Percentiles rank a stretch among this genome's conserved stretches.
phyloP scores from a whole-genome alignment of 805 yeast species.

The Candida pini region DNA sequence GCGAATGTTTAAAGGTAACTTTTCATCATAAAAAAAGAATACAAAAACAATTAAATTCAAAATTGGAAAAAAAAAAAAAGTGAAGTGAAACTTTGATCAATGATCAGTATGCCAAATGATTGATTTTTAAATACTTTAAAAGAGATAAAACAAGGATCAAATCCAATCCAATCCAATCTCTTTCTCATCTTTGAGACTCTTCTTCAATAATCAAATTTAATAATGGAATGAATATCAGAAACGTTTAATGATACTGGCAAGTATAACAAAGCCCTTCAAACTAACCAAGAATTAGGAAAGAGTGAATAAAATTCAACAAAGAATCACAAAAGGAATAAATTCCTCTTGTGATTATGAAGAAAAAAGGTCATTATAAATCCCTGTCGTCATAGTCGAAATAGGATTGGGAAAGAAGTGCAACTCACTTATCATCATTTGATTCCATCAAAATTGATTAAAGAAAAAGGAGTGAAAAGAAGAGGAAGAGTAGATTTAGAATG shows the following conservation, averaged over 20 bases:
- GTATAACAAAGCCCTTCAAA: slow-evolving; percentile 57
- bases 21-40: slow-evolving; percentile 54
- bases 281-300: slow-evolving; percentile 28
- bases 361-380: slow-evolving; percentile 55
- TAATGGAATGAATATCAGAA: slow-evolving; percentile 53
- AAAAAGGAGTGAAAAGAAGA: too few relatives aligned
- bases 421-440: slow-evolving; percentile 34
- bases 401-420: slow-evolving; percentile 84
- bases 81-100: slow-evolving; percentile 2
- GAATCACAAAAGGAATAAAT: too few relatives aligned
- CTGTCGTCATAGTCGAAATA: slow-evolving; percentile 91
- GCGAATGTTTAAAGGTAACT: slow-evolving; percentile 79
- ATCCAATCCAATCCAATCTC: too few relatives aligned
- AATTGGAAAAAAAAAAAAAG: slow-evolving; percentile 1
- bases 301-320: slow-evolving; percentile 26
- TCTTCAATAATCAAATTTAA: background rate
- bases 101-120: slow-evolving; percentile 3
- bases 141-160: too few relatives aligned
- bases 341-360: too few relatives aligned
- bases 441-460: too few relatives aligned
- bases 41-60: too few relatives aligned
- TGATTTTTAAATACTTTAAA: slow-evolving; percentile 3
- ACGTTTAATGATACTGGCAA: slow-evolving; percentile 75
- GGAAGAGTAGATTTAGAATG: too few relatives aligned
- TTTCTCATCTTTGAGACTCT: too few relatives aligned